Evolutionary conservation across 2,329 filamentous ascomycete genomes (phyloP).

Genomic region (Orbilia brochopaga): DNA sequence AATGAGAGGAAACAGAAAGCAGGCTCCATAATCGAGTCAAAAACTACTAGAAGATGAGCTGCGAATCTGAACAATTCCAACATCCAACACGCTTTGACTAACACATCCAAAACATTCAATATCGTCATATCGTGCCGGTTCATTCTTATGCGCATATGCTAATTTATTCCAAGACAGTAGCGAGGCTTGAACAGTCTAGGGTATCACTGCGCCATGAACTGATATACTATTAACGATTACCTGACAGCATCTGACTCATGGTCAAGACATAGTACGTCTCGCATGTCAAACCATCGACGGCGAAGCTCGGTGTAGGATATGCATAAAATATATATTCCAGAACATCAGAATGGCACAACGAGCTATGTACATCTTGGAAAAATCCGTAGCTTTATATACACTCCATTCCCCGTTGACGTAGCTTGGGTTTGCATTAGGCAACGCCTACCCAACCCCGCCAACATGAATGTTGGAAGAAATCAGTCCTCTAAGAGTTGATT

Average conservation of each 20-base stretch:
- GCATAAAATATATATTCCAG: not conserved
- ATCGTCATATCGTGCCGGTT: not conserved
- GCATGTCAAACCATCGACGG: too few relatives aligned
- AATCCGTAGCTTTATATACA: conserved; percentile 23
- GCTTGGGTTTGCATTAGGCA: not conserved
- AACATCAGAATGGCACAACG: not conserved
- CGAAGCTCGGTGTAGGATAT: not conserved
- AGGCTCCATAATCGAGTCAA: not conserved
- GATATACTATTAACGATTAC: too few relatives aligned
- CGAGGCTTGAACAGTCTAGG: too few relatives aligned
- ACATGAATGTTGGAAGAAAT: not conserved
- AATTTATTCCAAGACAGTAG: too few relatives aligned
- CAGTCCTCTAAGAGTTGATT: conserved; percentile 55
- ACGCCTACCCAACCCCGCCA: not conserved
- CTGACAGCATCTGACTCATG: too few relatives aligned
- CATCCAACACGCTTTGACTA: not conserved
- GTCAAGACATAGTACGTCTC: too few relatives aligned
- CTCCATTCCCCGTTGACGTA: not conserved
- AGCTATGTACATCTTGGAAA: conserved; percentile 5
- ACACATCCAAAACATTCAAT: not conserved
- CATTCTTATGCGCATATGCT: not conserved
- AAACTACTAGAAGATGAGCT: not conserved
- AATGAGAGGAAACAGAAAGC: not conserved
- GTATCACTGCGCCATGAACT: too few relatives aligned
- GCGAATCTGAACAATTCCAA: not conserved